Percentiles rank a stretch among this genome's conserved stretches.
Evolutionary conservation across 1,284 basidiomycete species (phyloP).

Genomic region (Austroboletus novae-zelandiae): DNA sequence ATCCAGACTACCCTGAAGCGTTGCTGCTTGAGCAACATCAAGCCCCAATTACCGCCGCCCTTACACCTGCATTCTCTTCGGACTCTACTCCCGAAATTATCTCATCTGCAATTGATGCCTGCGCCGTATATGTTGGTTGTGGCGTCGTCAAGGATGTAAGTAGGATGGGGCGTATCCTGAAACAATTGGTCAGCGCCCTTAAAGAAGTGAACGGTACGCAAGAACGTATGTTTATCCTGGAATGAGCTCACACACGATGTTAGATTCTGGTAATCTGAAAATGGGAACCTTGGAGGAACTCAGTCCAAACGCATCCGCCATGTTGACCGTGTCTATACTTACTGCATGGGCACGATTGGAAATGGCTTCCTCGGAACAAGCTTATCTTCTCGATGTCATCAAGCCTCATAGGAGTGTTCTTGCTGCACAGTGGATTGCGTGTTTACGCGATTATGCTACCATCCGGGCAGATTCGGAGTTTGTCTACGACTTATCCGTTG

Average conservation of each 20-base stretch:
- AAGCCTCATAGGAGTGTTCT: slow-evolving; percentile 78
- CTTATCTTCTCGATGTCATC: slow-evolving; percentile 81
- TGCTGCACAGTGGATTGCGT: slow-evolving; percentile 85
- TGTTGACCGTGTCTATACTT: slow-evolving; percentile 91
- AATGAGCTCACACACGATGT: slow-evolving; percentile 10
- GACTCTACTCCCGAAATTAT: slow-evolving; percentile 97
- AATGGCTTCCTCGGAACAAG: slow-evolving; percentile 72
- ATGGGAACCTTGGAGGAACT: slow-evolving; percentile 87
- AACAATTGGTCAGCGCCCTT: slow-evolving; percentile 84
- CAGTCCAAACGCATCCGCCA: slow-evolving; percentile 91
- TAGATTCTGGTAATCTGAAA: slow-evolving; percentile 81
- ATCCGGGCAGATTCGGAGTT: slow-evolving; percentile 89
- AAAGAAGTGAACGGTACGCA: slow-evolving; percentile 80
- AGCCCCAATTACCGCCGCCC: slow-evolving; percentile 95
- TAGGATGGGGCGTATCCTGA: slow-evolving; percentile 93
- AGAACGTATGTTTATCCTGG: not conserved
- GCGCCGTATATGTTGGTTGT: slow-evolving; percentile 93
- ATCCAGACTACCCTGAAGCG: slow-evolving; percentile 91
- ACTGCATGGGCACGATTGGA: slow-evolving; percentile 96
- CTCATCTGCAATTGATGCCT: slow-evolving; percentile 89
- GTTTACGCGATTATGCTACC: slow-evolving; percentile 89
- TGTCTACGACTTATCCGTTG: slow-evolving; percentile 62
- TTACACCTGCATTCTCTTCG: slow-evolving; percentile 95
- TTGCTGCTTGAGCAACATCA: slow-evolving; percentile 97
- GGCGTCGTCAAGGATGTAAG: slow-evolving; percentile 91